Percentiles rank a stretch among this genome's conserved stretches.
Evolutionary conservation across 768 basidiomycete species (phyloP).

Genomic region (Hygrocybe coccinea): DNA sequence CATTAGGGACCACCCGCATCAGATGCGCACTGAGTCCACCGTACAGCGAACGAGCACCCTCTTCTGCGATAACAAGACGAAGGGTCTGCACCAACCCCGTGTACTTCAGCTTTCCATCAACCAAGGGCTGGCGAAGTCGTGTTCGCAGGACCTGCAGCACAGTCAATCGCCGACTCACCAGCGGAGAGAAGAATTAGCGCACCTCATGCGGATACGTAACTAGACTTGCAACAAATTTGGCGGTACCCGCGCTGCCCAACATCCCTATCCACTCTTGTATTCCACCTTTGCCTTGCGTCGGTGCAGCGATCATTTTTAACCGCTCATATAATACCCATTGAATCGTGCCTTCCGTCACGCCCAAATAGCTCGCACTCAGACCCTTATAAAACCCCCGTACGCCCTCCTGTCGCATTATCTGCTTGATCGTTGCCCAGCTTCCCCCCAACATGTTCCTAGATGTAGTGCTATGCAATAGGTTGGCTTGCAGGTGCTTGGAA

Average conservation of each 20-base stretch:
- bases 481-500: conserved; percentile 15
- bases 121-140: conserved; percentile 81
- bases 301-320: conserved; percentile 64
- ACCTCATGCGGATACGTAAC: conserved; percentile 99
- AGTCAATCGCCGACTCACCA: neutral
- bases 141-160: conserved; percentile 76
- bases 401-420: conserved; percentile 79
- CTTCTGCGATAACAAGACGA: conserved; percentile 79
- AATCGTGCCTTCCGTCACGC: conserved; percentile 93
- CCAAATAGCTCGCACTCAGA: conserved; percentile 88
- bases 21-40: conserved; percentile 92
- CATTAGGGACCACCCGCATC: conserved; percentile 96
- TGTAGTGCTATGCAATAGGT: conserved; percentile 7
- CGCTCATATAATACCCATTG: conserved; percentile 97
- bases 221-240: conserved; percentile 89
- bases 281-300: conserved; percentile 52
- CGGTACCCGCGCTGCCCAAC: conserved; percentile 85
- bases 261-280: conserved; percentile 70
- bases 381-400: conserved; percentile 91
- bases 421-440: conserved; percentile 57
- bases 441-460: conserved; percentile 39
- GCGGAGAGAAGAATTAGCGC: conserved; percentile 17
- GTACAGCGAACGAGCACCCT: conserved; percentile 81
- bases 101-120: conserved; percentile 77
- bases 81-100: conserved; percentile 82